Conservation (phyloP, 148 eudicot genomes). For the Fagopyrum esculentum region DNA sequence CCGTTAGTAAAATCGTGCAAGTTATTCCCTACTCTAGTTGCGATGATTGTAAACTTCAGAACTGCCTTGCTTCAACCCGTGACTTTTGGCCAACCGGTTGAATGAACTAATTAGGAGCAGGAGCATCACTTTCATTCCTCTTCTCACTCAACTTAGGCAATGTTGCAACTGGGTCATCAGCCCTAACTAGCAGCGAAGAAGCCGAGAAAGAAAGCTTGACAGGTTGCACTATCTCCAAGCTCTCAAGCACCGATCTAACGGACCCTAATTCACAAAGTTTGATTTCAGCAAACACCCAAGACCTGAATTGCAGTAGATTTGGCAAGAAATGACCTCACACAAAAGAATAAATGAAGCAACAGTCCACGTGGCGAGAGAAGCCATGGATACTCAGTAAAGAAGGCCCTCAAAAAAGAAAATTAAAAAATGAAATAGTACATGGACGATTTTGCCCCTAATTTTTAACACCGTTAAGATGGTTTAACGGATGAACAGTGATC, state of each 20-base stretch:
- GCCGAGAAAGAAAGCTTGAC: constrained; percentile 43
- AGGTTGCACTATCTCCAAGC: constrained; percentile 42
- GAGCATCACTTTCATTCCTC: constrained; percentile 26
- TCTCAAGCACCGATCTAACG: constrained; percentile 48
- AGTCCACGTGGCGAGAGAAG: too few relatives aligned
- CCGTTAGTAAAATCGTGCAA: constrained; percentile 35
- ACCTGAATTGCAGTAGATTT: constrained; percentile 78
- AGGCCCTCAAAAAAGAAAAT: too few relatives aligned
- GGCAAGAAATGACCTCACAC: constrained; percentile 63
- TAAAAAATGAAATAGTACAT: too few relatives aligned
- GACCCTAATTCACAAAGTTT: constrained; percentile 95
- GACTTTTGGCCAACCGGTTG: constrained; percentile 22
- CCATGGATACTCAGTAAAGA: too few relatives aligned
- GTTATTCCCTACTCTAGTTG: constrained; percentile 17
- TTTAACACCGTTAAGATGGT: too few relatives aligned
- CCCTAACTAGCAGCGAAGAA: constrained; percentile 15
- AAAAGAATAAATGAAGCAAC: constrained; percentile 21
- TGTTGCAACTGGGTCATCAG: constrained; percentile 27
- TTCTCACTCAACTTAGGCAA: constrained; percentile 26
- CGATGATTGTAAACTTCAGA: constrained; percentile 39
- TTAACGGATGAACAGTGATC: too few relatives aligned
- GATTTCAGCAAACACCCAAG: constrained; percentile 64
- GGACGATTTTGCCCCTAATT: too few relatives aligned
- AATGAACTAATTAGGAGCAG: background rate
- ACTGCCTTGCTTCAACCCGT: constrained; percentile 20